A percentile compares a stretch with the other conserved stretches of the same genome.
phyloP scores from a whole-genome alignment of 192 early-diverging fungal genomes.

The Umbelopsis sp. region DNA sequence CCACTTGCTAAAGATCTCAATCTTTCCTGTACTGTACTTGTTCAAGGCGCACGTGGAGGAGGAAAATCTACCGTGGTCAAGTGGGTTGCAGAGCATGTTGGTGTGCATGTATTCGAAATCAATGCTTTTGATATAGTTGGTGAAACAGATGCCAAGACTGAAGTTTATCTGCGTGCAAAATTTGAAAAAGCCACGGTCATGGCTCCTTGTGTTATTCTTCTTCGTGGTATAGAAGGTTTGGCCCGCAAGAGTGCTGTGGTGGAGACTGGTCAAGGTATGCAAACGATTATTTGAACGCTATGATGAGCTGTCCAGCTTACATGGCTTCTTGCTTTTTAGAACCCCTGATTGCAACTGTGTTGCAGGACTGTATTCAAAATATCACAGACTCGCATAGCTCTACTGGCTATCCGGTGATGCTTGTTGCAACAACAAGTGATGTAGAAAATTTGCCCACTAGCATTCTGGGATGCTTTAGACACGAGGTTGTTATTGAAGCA shows the following conservation, averaged over 20 bases:
- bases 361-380: conserved; percentile 62
- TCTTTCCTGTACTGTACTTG: conserved; percentile 69
- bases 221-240: conserved; percentile 80
- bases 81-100: conserved; percentile 68
- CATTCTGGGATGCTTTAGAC: conserved; percentile 77
- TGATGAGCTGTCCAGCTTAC: not conserved
- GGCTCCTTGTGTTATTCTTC: conserved; percentile 83
- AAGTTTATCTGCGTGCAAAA: conserved; percentile 69
- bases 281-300: not conserved
- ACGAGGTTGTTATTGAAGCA: conserved; percentile 71
- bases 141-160: conserved; percentile 83
- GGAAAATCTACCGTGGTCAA: conserved; percentile 79
- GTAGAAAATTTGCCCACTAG: conserved; percentile 79
- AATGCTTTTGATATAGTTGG: conserved; percentile 79
- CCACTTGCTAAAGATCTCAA: conserved; percentile 70
- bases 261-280: conserved; percentile 59
- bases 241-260: conserved; percentile 59
- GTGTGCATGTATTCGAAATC: conserved; percentile 78
- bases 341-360: conserved; percentile 55
- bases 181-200: conserved; percentile 78
- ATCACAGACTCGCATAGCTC: conserved; percentile 41
- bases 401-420: conserved; percentile 72
- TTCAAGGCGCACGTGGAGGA: conserved; percentile 82
- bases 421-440: conserved; percentile 78
- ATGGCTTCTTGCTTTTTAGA: conserved; percentile 27